Conservation (phyloP, 495 filamentous ascomycete species). For the Hypoxylon fuscum region DNA sequence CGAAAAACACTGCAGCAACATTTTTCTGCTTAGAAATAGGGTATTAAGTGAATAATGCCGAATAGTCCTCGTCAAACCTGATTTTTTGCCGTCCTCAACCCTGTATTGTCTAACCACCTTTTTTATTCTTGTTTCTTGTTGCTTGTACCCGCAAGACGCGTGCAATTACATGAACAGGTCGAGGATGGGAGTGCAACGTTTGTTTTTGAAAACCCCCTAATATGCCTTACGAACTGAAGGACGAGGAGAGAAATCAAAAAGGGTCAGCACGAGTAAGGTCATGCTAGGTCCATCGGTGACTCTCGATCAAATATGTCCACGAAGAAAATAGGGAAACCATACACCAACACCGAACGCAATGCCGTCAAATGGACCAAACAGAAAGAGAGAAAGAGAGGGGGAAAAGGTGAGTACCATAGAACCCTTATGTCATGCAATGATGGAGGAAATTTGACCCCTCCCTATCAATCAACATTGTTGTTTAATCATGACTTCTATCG, state of each 20-base stretch:
- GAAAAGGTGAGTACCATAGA: conserved; percentile 26
- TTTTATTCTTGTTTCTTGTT: conserved; percentile 22
- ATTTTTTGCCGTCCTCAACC: conserved; percentile 26
- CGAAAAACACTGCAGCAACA: conserved; percentile 10
- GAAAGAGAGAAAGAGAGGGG: too few species aligned
- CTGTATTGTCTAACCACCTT: conserved; percentile 36
- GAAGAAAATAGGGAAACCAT: conserved; percentile 29
- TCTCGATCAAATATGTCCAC: conserved; percentile 35
- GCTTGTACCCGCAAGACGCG: conserved; percentile 10
- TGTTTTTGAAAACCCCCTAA: conserved; percentile 1
- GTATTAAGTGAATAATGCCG: conserved; percentile 42
- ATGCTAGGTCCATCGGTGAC: neutral
- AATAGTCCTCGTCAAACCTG: conserved; percentile 19
- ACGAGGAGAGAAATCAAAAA: neutral
- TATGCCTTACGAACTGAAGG: conserved; percentile 7
- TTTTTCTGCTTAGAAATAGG: conserved; percentile 27
- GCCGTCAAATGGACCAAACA: conserved; percentile 39
- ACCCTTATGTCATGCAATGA: conserved; percentile 32
- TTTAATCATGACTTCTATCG: conserved; percentile 34
- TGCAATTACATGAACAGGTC: conserved; percentile 3
- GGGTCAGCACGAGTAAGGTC: neutral
- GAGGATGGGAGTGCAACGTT: neutral
- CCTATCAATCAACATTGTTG: conserved; percentile 13
- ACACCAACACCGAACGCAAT: conserved; percentile 48
- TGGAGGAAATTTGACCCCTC: conserved; percentile 20